Evolutionary conservation across 2,329 filamentous ascomycete genomes (phyloP).

Genomic region (Phaeosphaeria sp.): DNA sequence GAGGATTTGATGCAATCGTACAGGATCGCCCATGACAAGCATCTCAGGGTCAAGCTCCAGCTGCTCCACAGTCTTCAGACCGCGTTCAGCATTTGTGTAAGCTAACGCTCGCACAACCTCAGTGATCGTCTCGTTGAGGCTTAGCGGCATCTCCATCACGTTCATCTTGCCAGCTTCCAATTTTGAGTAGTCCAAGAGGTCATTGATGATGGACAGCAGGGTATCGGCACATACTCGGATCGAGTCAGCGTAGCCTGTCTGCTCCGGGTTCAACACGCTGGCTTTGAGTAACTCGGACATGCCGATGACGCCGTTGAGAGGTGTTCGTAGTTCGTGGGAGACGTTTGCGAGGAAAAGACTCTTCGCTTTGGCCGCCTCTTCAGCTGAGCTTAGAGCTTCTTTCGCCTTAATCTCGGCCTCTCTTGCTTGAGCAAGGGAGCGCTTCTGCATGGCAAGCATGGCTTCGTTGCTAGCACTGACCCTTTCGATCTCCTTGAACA

Average conservation of each 20-base stretch:
- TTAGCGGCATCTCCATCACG: constrained; percentile 66
- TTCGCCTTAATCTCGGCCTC: constrained; percentile 80
- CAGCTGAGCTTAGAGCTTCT: constrained; percentile 75
- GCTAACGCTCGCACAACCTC: constrained; percentile 69
- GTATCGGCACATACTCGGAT: constrained; percentile 70
- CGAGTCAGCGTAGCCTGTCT: constrained; percentile 68
- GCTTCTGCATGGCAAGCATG: constrained; percentile 80
- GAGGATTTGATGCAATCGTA: constrained; percentile 59
- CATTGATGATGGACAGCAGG: constrained; percentile 60
- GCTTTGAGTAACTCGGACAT: constrained; percentile 68
- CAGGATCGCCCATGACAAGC: constrained; percentile 59
- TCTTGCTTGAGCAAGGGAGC: constrained; percentile 73
- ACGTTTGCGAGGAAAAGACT: constrained; percentile 73
- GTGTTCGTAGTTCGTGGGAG: constrained; percentile 65
- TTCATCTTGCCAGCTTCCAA: constrained; percentile 62
- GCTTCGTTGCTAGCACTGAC: constrained; percentile 79
- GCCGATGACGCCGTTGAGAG: constrained; percentile 62
- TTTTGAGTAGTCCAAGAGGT: constrained; percentile 61
- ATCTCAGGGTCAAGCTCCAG: constrained; percentile 63
- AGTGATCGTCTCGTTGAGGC: constrained; percentile 64
- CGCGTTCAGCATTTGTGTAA: constrained; percentile 68
- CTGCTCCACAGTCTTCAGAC: constrained; percentile 64
- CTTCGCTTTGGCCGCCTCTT: constrained; percentile 84
- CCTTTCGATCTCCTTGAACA: constrained; percentile 74
- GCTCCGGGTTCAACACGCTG: constrained; percentile 63